Evolutionary conservation across 2,329 filamentous ascomycete species (phyloP), one percentile per base, ranked within the genome.

Genomic region (Leptographium lundbergii): DNA sequence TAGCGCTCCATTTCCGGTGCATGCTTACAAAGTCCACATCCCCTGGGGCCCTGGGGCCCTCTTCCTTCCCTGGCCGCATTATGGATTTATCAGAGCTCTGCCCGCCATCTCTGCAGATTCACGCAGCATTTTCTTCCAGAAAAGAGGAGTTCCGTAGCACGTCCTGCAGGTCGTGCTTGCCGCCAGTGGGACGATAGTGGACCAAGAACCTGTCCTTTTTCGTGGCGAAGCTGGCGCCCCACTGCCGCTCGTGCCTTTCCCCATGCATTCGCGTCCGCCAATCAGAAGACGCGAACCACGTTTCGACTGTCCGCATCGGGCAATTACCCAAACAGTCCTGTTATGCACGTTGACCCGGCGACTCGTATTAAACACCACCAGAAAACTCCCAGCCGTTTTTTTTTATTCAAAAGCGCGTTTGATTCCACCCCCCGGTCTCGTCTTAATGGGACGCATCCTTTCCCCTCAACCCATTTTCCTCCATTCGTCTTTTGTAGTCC

Each of bases 241-340:
- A 61, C 61, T 14, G 34, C 10, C 53, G 59, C 54, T 57, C 60
- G 59, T 62, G 60, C 61, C 59, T 60, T 61, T 56, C 53, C 24
- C 54, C 59, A 52, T 54, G 47, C 54, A 29, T 45, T 59, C 61
- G 63, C 59, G 63, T 63, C 51, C 25, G 56, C 64, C 64, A 65
- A 65, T 65, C 27, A 65, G 17, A 45, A 59, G 60, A 64, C 63
- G 63, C 63, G 63, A 51, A 19, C 60, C 19, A 5, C 22, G 27
- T 57, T 53, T 60, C 19, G 17, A 32, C 54, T 57, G 52, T 58
- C 63, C 64, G 6, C 47, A 63, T 56, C 14, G 42, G 64, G 64
- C 42, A 65, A 63, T 61, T 57, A 60, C 32, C 48, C 57, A 63
- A 65, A 64, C 57, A 65, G 56, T 56, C 53, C 50, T 25, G 29